Evolutionary conservation across 176 grass and related monocot genomes (phyloP).

Genomic region (Tuctoria greenei): DNA sequence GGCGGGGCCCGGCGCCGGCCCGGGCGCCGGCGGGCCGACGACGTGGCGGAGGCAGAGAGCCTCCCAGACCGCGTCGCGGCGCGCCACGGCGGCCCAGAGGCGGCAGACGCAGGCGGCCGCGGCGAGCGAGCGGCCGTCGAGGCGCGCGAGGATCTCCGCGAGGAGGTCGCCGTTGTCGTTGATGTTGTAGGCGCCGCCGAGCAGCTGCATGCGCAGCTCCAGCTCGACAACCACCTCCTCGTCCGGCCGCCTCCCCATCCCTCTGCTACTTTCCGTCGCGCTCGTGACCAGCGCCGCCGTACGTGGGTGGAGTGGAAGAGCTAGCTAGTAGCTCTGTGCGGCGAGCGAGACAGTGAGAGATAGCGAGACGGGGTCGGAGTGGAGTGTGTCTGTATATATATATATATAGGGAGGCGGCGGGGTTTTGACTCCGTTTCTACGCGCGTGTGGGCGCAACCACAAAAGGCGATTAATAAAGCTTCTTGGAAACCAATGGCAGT

Average conservation of each 20-base stretch:
- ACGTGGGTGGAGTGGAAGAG: no score
- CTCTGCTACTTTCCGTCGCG: neutral
- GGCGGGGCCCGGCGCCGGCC: neutral
- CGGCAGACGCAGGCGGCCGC: slow-evolving; percentile 69
- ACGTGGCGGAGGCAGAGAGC: slow-evolving; percentile 74
- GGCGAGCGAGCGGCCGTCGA: slow-evolving; percentile 80
- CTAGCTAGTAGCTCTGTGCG: neutral
- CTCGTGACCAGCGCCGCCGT: no score
- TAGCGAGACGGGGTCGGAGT: neutral
- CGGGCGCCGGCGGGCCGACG: neutral
- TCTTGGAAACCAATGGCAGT: slow-evolving; percentile 36
- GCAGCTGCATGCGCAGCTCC: slow-evolving; percentile 34
- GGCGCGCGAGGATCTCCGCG: slow-evolving; percentile 70
- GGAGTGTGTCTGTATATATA: slow-evolving; percentile 51
- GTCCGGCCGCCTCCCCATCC: neutral
- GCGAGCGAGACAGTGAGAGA: neutral
- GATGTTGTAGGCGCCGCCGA: slow-evolving; percentile 54
- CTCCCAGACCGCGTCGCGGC: slow-evolving; percentile 84
- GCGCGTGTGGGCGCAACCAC: slow-evolving; percentile 12
- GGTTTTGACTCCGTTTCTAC: slow-evolving; percentile 42
- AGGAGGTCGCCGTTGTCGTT: slow-evolving; percentile 92
- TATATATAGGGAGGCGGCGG: slow-evolving; percentile 50
- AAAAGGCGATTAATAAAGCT: slow-evolving; percentile 40
- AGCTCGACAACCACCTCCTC: slow-evolving; percentile 36
- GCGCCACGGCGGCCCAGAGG: slow-evolving; percentile 59